These are phyloP conservation scores for Oidiodendron maius DNA, from an alignment of 495 filamentous ascomycete species.

Conservation along the genomic window DNA sequence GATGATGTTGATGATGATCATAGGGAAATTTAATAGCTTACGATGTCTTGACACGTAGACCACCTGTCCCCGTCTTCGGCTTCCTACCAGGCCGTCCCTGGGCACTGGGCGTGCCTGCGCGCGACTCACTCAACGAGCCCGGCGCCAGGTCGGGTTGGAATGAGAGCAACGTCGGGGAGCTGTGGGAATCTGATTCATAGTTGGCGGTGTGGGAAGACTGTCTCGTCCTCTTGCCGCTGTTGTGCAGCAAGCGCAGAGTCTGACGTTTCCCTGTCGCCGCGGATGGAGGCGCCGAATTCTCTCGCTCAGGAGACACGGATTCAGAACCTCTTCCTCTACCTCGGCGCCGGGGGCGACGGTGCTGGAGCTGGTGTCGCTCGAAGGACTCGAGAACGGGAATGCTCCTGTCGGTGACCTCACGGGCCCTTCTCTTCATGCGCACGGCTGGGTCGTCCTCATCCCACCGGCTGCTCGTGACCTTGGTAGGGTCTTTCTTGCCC, in stretches of 20 bases:
- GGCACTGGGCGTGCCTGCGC: conserved; percentile 48
- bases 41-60: conserved; percentile 63
- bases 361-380: neutral
- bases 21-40: conserved; percentile 51
- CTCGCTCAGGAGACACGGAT: conserved; percentile 18
- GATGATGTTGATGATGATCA: no score
- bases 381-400: neutral
- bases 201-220: conserved; percentile 26
- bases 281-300: neutral
- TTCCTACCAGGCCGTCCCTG: conserved; percentile 46
- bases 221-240: conserved; percentile 16
- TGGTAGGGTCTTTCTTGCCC: conserved; percentile 1
- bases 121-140: conserved; percentile 41
- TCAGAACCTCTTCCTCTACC: conserved; percentile 3
- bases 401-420: conserved; percentile 10
- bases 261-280: conserved; percentile 14
- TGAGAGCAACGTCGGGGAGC: conserved; percentile 19
- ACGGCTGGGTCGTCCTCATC: conserved; percentile 5
- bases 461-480: neutral
- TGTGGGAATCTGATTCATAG: conserved; percentile 31
- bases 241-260: conserved; percentile 25
- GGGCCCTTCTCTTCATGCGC: conserved; percentile 18
- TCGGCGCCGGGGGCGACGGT: conserved; percentile 13
- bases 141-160: conserved; percentile 25
- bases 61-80: conserved; percentile 42